Conservation (phyloP, 768 basidiomycete genomes). For the Kockovaella imperatae region DNA sequence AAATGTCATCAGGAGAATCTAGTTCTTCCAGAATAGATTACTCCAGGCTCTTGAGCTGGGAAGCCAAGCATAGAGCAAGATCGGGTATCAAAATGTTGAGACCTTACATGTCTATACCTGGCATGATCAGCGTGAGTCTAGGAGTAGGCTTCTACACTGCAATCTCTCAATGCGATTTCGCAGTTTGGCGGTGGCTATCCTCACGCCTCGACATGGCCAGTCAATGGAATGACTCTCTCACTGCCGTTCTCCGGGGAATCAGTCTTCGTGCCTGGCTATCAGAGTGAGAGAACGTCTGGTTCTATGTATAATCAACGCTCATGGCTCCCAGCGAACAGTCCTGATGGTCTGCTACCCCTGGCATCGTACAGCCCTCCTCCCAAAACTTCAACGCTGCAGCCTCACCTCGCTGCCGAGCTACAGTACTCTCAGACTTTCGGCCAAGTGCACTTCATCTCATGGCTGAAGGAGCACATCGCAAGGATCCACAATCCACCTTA, state of each 20-base stretch:
- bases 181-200: conserved; percentile 34
- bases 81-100: conserved; percentile 21
- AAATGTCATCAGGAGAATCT: conserved; percentile 17
- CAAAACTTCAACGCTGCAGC: conserved; percentile 20
- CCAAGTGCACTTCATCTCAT: conserved; percentile 17
- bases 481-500: conserved; percentile 48
- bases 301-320: not conserved
- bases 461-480: conserved; percentile 26
- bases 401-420: conserved; percentile 24
- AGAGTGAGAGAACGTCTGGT: conserved; percentile 14
- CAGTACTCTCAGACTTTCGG: conserved; percentile 29
- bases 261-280: conserved; percentile 29
- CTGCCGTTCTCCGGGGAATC: conserved; percentile 29
- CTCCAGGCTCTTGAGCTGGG: conserved; percentile 14
- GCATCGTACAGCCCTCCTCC: conserved; percentile 13
- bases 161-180: not conserved
- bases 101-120: conserved; percentile 22
- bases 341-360: conserved; percentile 20
- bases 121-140: conserved; percentile 29
- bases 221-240: conserved; percentile 35
- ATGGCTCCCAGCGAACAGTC: not conserved
- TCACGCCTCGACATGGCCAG: conserved; percentile 34
- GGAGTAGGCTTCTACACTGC: not conserved
- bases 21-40: conserved; percentile 18
- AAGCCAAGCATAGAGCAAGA: conserved; percentile 13